These are phyloP conservation scores for Trametes sanguinea DNA, from an alignment of 768 basidiomycete species.

Conservation along the genomic window DNA sequence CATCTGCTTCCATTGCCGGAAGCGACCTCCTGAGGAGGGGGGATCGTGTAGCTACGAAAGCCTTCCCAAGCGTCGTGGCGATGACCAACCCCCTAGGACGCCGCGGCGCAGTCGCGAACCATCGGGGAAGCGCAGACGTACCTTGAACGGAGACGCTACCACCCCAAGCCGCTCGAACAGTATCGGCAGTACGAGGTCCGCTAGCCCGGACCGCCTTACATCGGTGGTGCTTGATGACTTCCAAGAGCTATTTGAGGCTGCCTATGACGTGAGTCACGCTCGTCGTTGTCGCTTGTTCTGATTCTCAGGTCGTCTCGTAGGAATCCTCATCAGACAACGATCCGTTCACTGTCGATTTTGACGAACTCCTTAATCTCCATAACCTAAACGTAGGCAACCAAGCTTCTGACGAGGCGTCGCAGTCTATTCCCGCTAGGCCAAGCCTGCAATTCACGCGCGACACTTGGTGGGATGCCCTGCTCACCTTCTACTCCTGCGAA, in stretches of 20 bases:
- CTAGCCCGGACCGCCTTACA: not conserved
- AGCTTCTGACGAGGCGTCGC: conserved; percentile 4
- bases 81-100: not conserved
- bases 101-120: not conserved
- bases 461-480: conserved; percentile 79
- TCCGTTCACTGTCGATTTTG: not conserved
- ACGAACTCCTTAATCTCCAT: not conserved
- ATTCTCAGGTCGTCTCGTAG: not conserved
- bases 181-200: not conserved
- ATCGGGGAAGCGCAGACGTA: not conserved
- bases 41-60: conserved; percentile 8
- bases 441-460: conserved; percentile 67
- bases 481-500: conserved; percentile 47
- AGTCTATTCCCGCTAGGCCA: conserved; percentile 44
- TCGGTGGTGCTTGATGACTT: not conserved
- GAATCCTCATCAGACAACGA: not conserved
- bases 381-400: not conserved
- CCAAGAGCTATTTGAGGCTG: not conserved
- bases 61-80: not conserved
- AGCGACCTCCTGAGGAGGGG: not conserved
- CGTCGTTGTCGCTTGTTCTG: not conserved
- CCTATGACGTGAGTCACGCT: not conserved
- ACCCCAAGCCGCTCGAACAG: not conserved
- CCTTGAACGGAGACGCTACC: not conserved
- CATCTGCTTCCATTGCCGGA: conserved; percentile 8